Base-by-base conservation (phyloP, 768 basidiomycete genomes). In the Megacollybia marginata region DNA sequence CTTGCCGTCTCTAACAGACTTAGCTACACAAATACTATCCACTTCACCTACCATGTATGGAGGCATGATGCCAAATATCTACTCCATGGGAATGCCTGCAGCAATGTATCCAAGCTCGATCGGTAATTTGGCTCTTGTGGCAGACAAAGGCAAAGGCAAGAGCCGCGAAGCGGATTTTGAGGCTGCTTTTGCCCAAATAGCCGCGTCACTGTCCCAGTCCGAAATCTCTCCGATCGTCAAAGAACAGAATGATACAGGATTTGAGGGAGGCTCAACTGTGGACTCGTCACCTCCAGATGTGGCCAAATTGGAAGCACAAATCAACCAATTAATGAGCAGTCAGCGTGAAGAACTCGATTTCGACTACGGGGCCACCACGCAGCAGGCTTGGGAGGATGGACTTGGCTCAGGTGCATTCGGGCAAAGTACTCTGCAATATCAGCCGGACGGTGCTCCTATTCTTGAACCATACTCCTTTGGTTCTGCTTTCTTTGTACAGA, bases 221-320 rank as follows among this genome's bases (percentile, higher is more conserved):
- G 69, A 70, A 31, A 70, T 64, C 44, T 74, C 76, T 15, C 67
- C 69, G 46, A 77, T 85, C 12, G 79, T 75, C 18, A 82, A 84
- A 60, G 65, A 82, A 10, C 69, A 74, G 23, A 69, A 75, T 44
- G 63, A 56, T 33, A 63, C 69, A 9, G 57, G 62, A 19, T 57
- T 76, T 8, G 72, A 75, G 45, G 65, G 6, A 28, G 6, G 23
- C 23, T 2, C 23, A 28, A 40, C 80, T 1, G 77, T 78, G 20
- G 51, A 75, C 19, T 76, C 80, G 2, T 79, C 82, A 1, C 71
- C 77, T 5, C 59, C 70, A 19, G 83, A 81, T 61, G 62, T 88
- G 49, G 79, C 81, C 1, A 83, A 82, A 63, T 91, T 88, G 88
- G 90, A 92, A 63, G 77, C 86, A 6, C 82, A 91, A 62, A 85